Percentiles rank a stretch among this genome's conserved stretches.
Conservation (phyloP, 352 stramenopile species). For the Pythium myriotylum region DNA sequence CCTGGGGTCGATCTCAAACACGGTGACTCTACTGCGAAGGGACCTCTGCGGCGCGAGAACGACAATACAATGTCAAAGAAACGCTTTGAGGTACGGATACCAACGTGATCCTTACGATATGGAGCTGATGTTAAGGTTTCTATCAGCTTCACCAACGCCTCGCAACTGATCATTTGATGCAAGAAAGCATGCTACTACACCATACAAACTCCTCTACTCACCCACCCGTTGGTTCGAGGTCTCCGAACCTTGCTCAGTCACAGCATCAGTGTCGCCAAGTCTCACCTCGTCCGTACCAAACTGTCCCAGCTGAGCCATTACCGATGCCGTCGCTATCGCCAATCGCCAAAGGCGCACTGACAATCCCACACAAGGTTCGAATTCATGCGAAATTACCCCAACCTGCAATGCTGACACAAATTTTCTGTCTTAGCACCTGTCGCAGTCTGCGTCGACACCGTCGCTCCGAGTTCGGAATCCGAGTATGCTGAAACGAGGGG, state of each 20-base stretch:
- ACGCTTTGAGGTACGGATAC: slow-evolving; percentile 50
- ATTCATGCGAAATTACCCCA: neutral
- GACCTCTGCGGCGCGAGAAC: slow-evolving; percentile 41
- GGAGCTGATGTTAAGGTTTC: neutral
- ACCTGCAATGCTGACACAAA: neutral
- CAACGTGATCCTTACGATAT: neutral
- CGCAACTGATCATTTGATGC: slow-evolving; percentile 45
- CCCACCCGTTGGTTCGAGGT: slow-evolving; percentile 4
- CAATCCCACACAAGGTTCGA: slow-evolving; percentile 26
- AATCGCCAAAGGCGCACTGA: slow-evolving; percentile 18
- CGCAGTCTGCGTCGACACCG: slow-evolving; percentile 16
- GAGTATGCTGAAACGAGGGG: slow-evolving; percentile 3
- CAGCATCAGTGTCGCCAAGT: slow-evolving; percentile 8
- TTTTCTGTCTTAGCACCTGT: slow-evolving; percentile 9
- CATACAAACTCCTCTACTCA: neutral
- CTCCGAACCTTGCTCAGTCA: slow-evolving; percentile 1
- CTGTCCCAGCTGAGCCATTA: slow-evolving; percentile 22
- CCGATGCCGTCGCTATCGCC: slow-evolving; percentile 17
- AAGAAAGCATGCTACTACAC: slow-evolving; percentile 28
- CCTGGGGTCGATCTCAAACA: slow-evolving; percentile 47
- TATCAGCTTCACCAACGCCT: slow-evolving; percentile 62
- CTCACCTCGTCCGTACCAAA: slow-evolving; percentile 21
- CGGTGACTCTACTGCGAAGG: slow-evolving; percentile 45
- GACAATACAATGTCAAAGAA: slow-evolving; percentile 66
- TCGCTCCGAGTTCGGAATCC: slow-evolving; percentile 19